Evolutionary conservation across 768 basidiomycete genomes (phyloP).

Genomic region (Lactarius indigo): DNA sequence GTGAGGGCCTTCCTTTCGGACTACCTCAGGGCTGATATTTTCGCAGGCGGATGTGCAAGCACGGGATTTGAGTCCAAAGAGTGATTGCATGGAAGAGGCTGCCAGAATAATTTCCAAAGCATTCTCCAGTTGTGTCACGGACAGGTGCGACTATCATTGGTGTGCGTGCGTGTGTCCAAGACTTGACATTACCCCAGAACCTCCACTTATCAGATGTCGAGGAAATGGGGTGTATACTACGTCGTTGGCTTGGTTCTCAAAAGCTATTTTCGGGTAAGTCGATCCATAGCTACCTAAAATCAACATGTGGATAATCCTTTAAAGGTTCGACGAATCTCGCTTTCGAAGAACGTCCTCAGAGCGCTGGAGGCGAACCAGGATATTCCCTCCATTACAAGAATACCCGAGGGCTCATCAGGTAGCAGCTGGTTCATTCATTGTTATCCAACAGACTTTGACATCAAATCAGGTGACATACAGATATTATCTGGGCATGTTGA

Average conservation of each 20-base stretch:
- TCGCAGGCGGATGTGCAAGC: conserved; percentile 27
- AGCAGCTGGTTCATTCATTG: conserved; percentile 24
- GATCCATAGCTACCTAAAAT: background rate
- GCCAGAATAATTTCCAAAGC: conserved; percentile 85
- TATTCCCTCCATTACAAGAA: conserved; percentile 69
- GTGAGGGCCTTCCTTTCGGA: conserved; percentile 38
- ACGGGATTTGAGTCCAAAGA: conserved; percentile 47
- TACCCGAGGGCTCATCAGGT: conserved; percentile 90
- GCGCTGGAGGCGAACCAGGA: conserved; percentile 84
- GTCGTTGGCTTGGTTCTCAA: conserved; percentile 89
- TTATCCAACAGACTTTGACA: conserved; percentile 20
- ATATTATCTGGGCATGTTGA: conserved; percentile 94
- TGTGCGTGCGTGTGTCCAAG: background rate
- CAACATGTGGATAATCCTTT: background rate
- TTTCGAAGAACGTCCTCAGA: conserved; percentile 88
- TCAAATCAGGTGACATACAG: conserved; percentile 77
- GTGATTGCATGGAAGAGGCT: conserved; percentile 79
- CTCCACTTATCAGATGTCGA: conserved; percentile 66
- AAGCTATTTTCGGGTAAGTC: conserved; percentile 85
- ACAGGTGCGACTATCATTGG: conserved; percentile 53
- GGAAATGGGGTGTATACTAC: conserved; percentile 92
- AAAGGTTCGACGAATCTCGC: conserved; percentile 86
- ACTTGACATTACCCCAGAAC: conserved; percentile 38
- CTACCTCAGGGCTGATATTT: background rate
- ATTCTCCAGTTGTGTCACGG: conserved; percentile 85